phyloP scores from a whole-genome alignment of 768 basidiomycete species.

The Podaxis pistillaris region DNA sequence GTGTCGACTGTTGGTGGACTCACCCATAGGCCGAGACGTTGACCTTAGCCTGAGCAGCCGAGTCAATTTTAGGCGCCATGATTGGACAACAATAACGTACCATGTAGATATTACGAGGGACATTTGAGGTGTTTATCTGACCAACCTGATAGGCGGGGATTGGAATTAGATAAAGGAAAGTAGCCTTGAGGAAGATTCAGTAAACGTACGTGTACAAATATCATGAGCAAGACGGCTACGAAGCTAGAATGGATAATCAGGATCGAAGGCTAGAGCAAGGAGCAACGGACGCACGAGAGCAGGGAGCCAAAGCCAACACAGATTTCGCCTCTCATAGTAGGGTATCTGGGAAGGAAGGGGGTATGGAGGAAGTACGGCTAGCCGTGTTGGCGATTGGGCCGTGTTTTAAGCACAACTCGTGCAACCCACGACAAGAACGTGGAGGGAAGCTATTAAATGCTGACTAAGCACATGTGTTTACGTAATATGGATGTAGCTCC shows the following conservation, averaged over 20 bases:
- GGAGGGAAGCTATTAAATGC: constrained; percentile 8
- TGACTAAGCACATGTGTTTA: constrained; percentile 5
- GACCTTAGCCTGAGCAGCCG: constrained; percentile 51
- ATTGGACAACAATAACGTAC: constrained; percentile 34
- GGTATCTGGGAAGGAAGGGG: constrained; percentile 20
- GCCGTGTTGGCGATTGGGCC: constrained; percentile 11
- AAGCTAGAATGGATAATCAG: constrained; percentile 30
- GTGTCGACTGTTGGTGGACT: constrained; percentile 21
- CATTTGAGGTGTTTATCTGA: constrained; percentile 75
- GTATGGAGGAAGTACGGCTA: constrained; percentile 21
- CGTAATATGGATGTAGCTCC: constrained; percentile 3
- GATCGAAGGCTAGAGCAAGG: constrained; percentile 19
- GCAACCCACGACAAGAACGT: constrained; percentile 32
- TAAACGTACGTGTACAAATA: constrained; percentile 74
- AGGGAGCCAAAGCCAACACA: constrained; percentile 72
- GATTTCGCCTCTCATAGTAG: constrained; percentile 67
- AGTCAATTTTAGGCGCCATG: constrained; percentile 1
- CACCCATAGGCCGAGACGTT: constrained; percentile 75
- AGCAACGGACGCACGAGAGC: constrained; percentile 55
- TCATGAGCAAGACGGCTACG: constrained; percentile 60
- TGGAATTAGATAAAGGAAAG: constrained; percentile 17
- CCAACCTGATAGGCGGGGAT: constrained; percentile 54
- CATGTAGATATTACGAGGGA: constrained; percentile 74
- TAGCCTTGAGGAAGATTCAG: constrained; percentile 9
- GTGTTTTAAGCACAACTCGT: constrained; percentile 13